Evolutionary conservation across 441 rosid species (phyloP).

Genomic region (Corymbia citriodora): DNA sequence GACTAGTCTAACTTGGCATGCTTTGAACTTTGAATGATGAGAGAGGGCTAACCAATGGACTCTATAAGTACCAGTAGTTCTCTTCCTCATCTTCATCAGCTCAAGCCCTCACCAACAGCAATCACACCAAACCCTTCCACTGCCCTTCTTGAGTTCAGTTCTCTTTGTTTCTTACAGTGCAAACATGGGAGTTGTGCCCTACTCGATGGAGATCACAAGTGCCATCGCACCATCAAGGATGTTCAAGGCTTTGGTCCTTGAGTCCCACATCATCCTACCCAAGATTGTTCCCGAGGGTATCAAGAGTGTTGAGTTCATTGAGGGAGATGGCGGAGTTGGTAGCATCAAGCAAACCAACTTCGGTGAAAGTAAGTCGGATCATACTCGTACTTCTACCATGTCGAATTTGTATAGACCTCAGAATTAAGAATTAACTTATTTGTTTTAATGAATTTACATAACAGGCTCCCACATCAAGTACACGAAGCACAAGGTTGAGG

Average conservation of each 20-base stretch:
- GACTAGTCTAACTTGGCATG: not conserved
- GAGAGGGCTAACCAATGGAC: fast-evolving
- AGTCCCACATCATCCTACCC: not conserved
- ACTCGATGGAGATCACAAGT: not conserved
- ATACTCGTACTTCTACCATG: not conserved
- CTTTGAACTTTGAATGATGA: not conserved
- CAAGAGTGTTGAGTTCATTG: not conserved
- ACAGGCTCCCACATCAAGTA: not conserved
- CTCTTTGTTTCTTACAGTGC: not conserved
- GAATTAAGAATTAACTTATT: too few species aligned
- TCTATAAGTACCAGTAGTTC: not conserved
- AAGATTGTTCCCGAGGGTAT: not conserved
- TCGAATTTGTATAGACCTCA: too few species aligned
- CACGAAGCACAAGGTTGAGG: not conserved
- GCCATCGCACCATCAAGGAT: not conserved
- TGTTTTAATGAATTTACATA: not conserved
- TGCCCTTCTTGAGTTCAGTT: not conserved
- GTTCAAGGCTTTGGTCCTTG: not conserved
- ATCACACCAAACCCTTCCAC: not conserved
- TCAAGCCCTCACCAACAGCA: not conserved
- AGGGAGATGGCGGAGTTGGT: not conserved
- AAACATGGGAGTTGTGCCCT: not conserved
- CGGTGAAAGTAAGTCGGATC: not conserved
- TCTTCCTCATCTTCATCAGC: not conserved
- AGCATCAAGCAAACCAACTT: not conserved